Conservation (phyloP, 768 basidiomycete species). For the Hygrophoropsis aurantiaca region DNA sequence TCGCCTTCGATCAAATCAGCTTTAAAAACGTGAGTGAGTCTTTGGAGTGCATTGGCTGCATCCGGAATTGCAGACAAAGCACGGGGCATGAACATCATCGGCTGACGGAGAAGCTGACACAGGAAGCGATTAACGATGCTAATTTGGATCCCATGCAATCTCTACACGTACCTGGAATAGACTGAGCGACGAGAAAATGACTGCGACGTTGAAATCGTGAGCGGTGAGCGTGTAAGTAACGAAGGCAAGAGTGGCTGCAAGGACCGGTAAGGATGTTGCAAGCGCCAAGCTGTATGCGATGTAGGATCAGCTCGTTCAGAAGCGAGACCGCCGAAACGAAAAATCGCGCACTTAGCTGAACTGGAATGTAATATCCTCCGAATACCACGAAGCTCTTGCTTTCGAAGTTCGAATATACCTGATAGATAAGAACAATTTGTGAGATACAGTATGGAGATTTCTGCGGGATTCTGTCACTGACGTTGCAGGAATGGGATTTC, state of each 20-base stretch:
- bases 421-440: neutral
- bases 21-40: constrained; percentile 43
- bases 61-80: constrained; percentile 63
- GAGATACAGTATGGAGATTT: too few species aligned
- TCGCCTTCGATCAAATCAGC: constrained; percentile 51
- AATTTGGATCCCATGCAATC: neutral
- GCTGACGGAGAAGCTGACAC: constrained; percentile 60
- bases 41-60: constrained; percentile 58
- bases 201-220: constrained; percentile 57
- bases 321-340: neutral
- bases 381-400: constrained; percentile 55
- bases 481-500: constrained; percentile 67
- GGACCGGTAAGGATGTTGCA: constrained; percentile 58
- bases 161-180: constrained; percentile 46
- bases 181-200: constrained; percentile 67
- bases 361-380: constrained; percentile 58
- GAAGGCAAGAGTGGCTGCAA: constrained; percentile 67
- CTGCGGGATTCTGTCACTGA: constrained; percentile 17
- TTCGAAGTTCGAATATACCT: constrained; percentile 57
- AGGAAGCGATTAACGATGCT: neutral
- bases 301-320: constrained; percentile 11
- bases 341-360: constrained; percentile 53
- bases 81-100: constrained; percentile 65
- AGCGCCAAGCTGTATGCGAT: constrained; percentile 42
- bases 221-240: constrained; percentile 61